Evolutionary conservation across 805 yeast species (phyloP).

Genomic region (Yamadazyma olivae): DNA sequence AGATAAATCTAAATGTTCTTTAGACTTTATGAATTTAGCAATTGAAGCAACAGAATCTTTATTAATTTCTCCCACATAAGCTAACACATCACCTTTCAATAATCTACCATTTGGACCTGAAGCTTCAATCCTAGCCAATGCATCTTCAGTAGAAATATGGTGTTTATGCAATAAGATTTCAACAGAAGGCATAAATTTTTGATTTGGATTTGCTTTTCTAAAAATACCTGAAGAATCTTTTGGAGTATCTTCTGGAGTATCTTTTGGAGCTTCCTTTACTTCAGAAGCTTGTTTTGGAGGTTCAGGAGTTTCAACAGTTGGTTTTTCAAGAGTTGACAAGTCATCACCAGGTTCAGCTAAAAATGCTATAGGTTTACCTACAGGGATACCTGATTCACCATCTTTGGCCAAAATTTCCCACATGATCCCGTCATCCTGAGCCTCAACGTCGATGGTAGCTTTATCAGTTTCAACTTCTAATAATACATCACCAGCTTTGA

Average conservation of each 20-base stretch:
- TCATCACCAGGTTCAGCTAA: slow-evolving; percentile 89
- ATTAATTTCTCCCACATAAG: slow-evolving; percentile 72
- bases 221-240: slow-evolving; percentile 14
- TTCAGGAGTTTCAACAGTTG: slow-evolving; percentile 36
- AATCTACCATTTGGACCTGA: slow-evolving; percentile 88
- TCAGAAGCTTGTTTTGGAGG: slow-evolving; percentile 11
- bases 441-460: slow-evolving; percentile 80
- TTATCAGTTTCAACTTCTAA: slow-evolving; percentile 86
- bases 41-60: slow-evolving; percentile 50
- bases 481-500: slow-evolving; percentile 77
- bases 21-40: slow-evolving; percentile 52
- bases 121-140: slow-evolving; percentile 68
- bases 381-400: slow-evolving; percentile 79
- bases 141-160: slow-evolving; percentile 65
- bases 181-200: slow-evolving; percentile 78
- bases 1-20: slow-evolving; percentile 67
- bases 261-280: slow-evolving; percentile 13
- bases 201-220: slow-evolving; percentile 58
- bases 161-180: slow-evolving; percentile 58
- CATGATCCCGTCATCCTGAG: slow-evolving; percentile 87
- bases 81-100: slow-evolving; percentile 88
- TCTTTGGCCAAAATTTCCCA: slow-evolving; percentile 70
- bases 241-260: slow-evolving; percentile 8
- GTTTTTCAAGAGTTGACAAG: slow-evolving; percentile 57
- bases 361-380: slow-evolving; percentile 87